Evolutionary conservation across 352 stramenopile species (phyloP), one percentile per base, ranked within the genome.

Genomic region (Phytophthora sp.): DNA sequence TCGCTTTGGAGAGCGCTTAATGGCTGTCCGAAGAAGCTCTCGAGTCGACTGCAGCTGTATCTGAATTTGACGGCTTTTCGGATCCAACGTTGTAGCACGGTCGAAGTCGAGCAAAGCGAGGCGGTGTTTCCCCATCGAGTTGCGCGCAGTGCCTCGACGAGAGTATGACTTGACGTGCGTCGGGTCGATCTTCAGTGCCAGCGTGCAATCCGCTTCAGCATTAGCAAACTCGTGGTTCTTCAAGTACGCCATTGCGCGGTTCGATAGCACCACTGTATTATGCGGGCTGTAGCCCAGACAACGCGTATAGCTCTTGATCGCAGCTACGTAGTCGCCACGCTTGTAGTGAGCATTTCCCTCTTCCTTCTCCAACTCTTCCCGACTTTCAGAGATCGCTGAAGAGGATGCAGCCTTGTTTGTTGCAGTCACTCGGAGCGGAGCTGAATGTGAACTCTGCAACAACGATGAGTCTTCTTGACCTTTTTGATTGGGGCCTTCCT

Each of bases 261-360:
- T 98, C 21, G 93, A 93, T 18, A 95, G 77, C 35, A 97, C 80
- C 42, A 95, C 69, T 0, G 77, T 75, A 39, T 94, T 95, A 9
- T 74, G 73, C 4, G 77, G 57, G 46, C 94, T 79, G 55, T 89
- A 87, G 0, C 86, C 80, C n/a, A 98, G 68, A 12, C 81, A 91
- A 1, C 84, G 76, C 18, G 93, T 97, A 69, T 98, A 98, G 68
- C 80, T 93, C 52, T 90, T 83, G 47, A 97, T 85, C 15, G 94
- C 91, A 35, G 88, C 90, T 24, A 96, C 79, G 45, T 85, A 94
- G 56, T 98, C 90, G 1, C 82, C 79, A 3, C 73, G 76, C 24
- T 89, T 89, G 74, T 98, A 98, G 65, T 93, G 90, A 27, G 88
- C 89, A 63, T 98, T 98, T 11, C 95, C 95, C 54, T 98, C 96